Evolutionary conservation across 768 basidiomycete species (phyloP).

Genomic region (Suillus fuscotomentosus): DNA sequence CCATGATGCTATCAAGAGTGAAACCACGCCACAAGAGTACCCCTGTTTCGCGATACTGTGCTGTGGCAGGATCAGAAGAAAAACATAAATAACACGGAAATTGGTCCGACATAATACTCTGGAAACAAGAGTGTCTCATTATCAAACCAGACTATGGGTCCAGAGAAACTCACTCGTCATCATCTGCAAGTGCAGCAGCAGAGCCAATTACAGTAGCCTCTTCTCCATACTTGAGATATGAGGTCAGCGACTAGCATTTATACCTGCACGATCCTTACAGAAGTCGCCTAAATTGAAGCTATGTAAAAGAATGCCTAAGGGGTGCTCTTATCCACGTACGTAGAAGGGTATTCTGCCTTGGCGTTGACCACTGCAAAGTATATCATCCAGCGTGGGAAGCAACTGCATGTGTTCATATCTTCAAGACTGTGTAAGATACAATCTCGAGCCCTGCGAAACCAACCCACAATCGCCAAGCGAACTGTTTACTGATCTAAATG

Average conservation of each 20-base stretch:
- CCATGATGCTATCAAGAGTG: slow-evolving; percentile 77
- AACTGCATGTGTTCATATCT: slow-evolving; percentile 81
- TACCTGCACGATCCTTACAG: slow-evolving; percentile 46
- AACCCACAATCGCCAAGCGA: slow-evolving; percentile 62
- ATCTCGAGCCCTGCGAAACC: background rate
- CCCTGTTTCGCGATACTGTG: slow-evolving; percentile 92
- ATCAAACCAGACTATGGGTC: background rate
- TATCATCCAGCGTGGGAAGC: slow-evolving; percentile 79
- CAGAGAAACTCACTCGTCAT: slow-evolving; percentile 75
- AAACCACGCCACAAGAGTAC: slow-evolving; percentile 92
- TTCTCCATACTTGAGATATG: slow-evolving; percentile 67
- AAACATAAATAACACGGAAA: background rate
- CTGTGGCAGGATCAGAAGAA: slow-evolving; percentile 32
- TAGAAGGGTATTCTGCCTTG: slow-evolving; percentile 94
- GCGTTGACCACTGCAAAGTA: slow-evolving; percentile 89
- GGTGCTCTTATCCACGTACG: slow-evolving; percentile 41
- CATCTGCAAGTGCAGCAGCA: slow-evolving; percentile 76
- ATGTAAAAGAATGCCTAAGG: background rate
- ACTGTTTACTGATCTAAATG: slow-evolving; percentile 60
- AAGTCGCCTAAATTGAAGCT: slow-evolving; percentile 60
- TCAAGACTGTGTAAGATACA: background rate
- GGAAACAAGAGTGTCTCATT: slow-evolving; percentile 12
- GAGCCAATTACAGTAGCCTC: slow-evolving; percentile 89
- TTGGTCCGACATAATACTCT: slow-evolving; percentile 67
- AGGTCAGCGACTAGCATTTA: slow-evolving; percentile 6